Evolutionary conservation across 2,329 filamentous ascomycete genomes (phyloP).

Genomic region (Lecanoromycetidae sp.): DNA sequence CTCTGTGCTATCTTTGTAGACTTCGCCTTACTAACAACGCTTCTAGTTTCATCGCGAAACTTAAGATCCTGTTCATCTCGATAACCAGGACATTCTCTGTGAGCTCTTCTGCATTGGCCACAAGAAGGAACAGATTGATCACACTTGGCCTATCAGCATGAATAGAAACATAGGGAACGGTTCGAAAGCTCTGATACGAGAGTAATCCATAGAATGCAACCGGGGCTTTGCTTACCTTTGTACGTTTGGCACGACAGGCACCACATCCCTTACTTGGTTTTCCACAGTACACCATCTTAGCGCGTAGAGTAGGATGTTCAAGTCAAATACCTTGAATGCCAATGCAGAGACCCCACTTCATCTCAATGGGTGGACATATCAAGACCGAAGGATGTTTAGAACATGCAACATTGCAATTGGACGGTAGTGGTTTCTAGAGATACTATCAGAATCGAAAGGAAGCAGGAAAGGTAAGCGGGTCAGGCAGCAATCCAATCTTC

Average conservation of each 20-base stretch:
- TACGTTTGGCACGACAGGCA: conserved; percentile 33
- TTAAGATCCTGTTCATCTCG: conserved; percentile 52
- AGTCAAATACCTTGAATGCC: no score
- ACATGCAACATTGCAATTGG: no score
- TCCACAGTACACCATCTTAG: conserved; percentile 32
- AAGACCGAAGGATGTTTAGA: no score
- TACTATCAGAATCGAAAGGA: no score
- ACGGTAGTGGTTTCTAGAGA: no score
- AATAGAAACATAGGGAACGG: conserved; percentile 3
- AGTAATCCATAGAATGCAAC: neutral
- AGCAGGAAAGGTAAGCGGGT: no score
- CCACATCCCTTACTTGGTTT: conserved; percentile 35
- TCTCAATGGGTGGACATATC: no score
- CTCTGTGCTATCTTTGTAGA: conserved; percentile 28
- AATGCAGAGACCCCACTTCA: no score
- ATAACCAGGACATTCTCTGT: conserved; percentile 51
- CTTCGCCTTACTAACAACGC: conserved; percentile 47
- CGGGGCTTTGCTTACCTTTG: conserved; percentile 22
- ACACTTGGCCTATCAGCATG: conserved; percentile 34
- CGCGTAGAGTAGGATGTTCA: neutral
- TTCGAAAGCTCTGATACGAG: neutral
- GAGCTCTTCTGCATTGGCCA: conserved; percentile 49
- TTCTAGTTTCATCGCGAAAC: conserved; percentile 54
- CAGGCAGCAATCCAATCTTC: no score
- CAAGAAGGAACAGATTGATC: conserved; percentile 50